Evolutionary conservation across 768 basidiomycete genomes (phyloP), one percentile per base, ranked within the genome.

Genomic region (Cyclocybe aegerita): DNA sequence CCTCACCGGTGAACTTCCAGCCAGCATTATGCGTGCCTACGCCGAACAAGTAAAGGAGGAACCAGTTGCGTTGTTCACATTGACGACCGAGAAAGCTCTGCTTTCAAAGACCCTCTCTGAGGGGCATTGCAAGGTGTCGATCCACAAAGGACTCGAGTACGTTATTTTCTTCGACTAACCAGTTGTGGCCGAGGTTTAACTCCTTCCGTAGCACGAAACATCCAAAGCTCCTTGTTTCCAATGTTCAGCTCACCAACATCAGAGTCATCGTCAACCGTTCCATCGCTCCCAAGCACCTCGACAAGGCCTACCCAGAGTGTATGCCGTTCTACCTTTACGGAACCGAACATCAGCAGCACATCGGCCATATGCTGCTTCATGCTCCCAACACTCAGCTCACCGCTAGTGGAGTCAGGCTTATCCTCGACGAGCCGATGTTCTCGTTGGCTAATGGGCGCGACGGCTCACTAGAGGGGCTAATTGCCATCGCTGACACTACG

Each of bases 281-380:
- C 6, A 58, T 76, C 4, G 48, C 54, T 29, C 61, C 67, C 15
- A 54, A 56, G 15, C 58, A 59, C 50, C 65, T 68, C 29, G 66
- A 67, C 33, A n/a, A 47, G 15, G 46, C 54, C 9, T 62, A 64
- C 35, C 71, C 72, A 11, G 59, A 65, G 33, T 48, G 52, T 12
- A 71, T 65, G 55, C 72, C 71, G 4, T 76, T 76, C 62, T 74
- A 72, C 54, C 53, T 76, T 14, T 77, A 73, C 40, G 71, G 74
- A 16, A 64, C 64, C 6, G 8, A 14, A 2, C 49, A 55, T 30
- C 57, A 70, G 38, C 41, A 48, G 23, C 65, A 71, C 58, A 57
- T 76, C 44, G 71, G 73, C 37, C 74, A 75, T 50, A 57, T 65
- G 32, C 57, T 17, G 42, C 58, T n/a, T 44, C 41, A 5, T 1